A percentile compares a stretch with the other conserved stretches of the same genome.
Evolutionary conservation across 2,329 filamentous ascomycete genomes (phyloP).

Genomic region (Sclerotinia glacialis): DNA sequence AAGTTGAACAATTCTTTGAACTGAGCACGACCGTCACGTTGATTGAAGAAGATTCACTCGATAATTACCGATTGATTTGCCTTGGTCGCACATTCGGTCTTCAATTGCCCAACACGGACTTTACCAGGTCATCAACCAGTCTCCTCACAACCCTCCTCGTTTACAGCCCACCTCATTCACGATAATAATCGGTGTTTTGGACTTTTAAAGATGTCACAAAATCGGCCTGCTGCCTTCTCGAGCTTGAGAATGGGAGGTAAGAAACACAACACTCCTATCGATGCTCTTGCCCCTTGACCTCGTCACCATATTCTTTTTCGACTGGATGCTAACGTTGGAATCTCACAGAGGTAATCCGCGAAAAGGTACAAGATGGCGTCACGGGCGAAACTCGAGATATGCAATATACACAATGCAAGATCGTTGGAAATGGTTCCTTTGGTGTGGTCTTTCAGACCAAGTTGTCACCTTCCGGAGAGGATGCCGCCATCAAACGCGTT

Average conservation of each 20-base stretch:
- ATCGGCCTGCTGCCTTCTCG: slow-evolving; percentile 83
- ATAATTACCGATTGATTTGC: slow-evolving; percentile 28
- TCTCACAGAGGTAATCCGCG: slow-evolving; percentile 88
- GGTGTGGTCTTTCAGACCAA: slow-evolving; percentile 99
- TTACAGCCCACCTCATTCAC: slow-evolving; percentile 43
- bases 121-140: slow-evolving; percentile 43
- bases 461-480: slow-evolving; percentile 93
- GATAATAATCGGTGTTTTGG: slow-evolving; percentile 40
- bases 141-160: slow-evolving; percentile 47
- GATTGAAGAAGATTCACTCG: slow-evolving; percentile 26
- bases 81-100: slow-evolving; percentile 27
- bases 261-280: slow-evolving; percentile 25
- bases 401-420: slow-evolving; percentile 99
- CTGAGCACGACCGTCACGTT: slow-evolving; percentile 32
- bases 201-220: slow-evolving; percentile 71
- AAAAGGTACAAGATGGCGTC: slow-evolving; percentile 97
- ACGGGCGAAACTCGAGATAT: slow-evolving; percentile 96
- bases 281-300: slow-evolving; percentile 14
- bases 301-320: not conserved
- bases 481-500: slow-evolving; percentile 98
- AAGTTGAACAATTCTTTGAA: slow-evolving; percentile 28
- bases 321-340: slow-evolving; percentile 28
- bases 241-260: slow-evolving; percentile 96
- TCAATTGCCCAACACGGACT: slow-evolving; percentile 55
- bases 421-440: slow-evolving; percentile 98